Percentiles rank a stretch among this genome's conserved stretches.
Evolutionary conservation across 306 rosid genomes (phyloP).

Genomic region (Pachyrhizus erosus): DNA sequence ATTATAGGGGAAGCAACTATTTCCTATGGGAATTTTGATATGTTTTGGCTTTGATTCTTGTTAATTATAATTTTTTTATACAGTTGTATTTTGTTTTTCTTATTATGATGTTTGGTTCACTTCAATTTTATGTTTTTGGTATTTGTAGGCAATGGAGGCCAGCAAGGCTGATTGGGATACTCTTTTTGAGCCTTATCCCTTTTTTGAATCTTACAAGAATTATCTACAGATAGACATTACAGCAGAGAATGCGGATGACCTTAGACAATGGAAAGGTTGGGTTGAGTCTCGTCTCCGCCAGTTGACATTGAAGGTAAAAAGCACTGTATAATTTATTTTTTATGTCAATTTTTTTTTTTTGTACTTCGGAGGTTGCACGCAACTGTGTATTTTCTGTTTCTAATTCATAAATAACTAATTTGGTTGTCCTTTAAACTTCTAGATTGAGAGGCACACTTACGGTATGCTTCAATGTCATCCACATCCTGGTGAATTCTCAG

Average conservation of each 20-base stretch:
- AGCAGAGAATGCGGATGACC: constrained; percentile 79
- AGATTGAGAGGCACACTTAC: constrained; percentile 85
- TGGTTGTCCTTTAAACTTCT: constrained; percentile 39
- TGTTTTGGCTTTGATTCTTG: background rate
- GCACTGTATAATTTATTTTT: constrained; percentile 1
- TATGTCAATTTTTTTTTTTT: constrained; percentile 1
- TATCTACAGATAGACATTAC: constrained; percentile 85
- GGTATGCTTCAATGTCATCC: constrained; percentile 96
- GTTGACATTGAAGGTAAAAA: constrained; percentile 81
- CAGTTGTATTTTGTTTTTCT: background rate
- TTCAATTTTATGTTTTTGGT: constrained; percentile 40
- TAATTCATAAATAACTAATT: constrained; percentile 15
- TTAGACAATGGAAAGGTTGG: constrained; percentile 98
- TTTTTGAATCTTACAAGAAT: constrained; percentile 87
- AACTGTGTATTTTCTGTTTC: constrained; percentile 20
- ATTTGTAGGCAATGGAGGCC: constrained; percentile 82
- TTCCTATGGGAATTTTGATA: constrained; percentile 17
- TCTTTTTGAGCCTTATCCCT: constrained; percentile 85
- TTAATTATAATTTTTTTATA: background rate
- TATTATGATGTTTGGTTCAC: constrained; percentile 21
- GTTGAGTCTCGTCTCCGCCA: constrained; percentile 98
- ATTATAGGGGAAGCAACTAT: background rate
- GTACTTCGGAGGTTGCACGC: background rate
- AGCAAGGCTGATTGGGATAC: constrained; percentile 89
- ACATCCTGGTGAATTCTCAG: constrained; percentile 90